Percentiles rank a stretch among this genome's conserved stretches.
Conservation (phyloP, 2,329 filamentous ascomycete species). For the Fusarium guadeloupense region DNA sequence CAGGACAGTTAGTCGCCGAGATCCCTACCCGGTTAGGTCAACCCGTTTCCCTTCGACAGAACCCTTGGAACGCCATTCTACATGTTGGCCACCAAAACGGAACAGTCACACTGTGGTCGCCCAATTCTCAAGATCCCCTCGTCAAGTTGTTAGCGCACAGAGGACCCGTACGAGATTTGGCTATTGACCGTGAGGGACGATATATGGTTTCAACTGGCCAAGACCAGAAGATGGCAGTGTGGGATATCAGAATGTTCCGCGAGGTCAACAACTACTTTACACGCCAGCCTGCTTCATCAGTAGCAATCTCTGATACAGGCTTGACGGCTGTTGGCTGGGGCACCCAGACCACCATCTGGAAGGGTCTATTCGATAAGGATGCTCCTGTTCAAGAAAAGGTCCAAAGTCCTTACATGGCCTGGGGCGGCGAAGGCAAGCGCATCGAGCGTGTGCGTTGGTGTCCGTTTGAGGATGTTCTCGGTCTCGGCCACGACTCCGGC, state of each 20-base stretch:
- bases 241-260: constrained; percentile 94
- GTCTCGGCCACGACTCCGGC: constrained; percentile 82
- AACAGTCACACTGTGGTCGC: constrained; percentile 94
- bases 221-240: constrained; percentile 90
- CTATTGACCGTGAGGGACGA: constrained; percentile 86
- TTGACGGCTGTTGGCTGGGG: constrained; percentile 92
- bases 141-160: constrained; percentile 92
- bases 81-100: constrained; percentile 96
- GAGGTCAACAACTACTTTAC: constrained; percentile 92
- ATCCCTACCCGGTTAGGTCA: constrained; percentile 85
- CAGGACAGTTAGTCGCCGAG: constrained; percentile 87
- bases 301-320: constrained; percentile 88
- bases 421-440: constrained; percentile 84
- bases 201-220: constrained; percentile 97
- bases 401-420: constrained; percentile 89
- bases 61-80: constrained; percentile 90
- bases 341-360: constrained; percentile 90
- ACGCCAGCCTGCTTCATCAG: constrained; percentile 80
- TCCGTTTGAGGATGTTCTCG: constrained; percentile 92
- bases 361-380: constrained; percentile 83
- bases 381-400: constrained; percentile 78
- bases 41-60: constrained; percentile 85
- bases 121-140: constrained; percentile 84
- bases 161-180: constrained; percentile 86
- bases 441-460: constrained; percentile 91